These are phyloP conservation scores for Candida sithepensis DNA, from an alignment of 805 yeast species.

Conservation along the genomic window DNA sequence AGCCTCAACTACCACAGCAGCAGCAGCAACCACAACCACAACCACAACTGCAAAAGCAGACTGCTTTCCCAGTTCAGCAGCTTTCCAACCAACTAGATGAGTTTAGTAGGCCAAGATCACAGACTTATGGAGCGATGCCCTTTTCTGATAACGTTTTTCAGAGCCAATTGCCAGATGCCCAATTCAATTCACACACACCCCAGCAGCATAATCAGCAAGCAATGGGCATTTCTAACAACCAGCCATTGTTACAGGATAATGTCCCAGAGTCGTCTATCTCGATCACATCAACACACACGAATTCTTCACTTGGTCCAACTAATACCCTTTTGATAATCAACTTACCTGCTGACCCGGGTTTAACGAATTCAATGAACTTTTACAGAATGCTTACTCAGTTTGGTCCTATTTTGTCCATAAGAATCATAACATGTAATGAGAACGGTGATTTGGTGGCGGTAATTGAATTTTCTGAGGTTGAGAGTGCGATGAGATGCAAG, in stretches of 20 bases:
- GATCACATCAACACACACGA: constrained; percentile 70
- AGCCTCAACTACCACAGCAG: constrained; percentile 10
- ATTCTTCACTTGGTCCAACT: constrained; percentile 70
- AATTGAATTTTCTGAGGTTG: constrained; percentile 69
- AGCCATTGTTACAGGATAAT: constrained; percentile 47
- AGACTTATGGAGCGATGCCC: constrained; percentile 30
- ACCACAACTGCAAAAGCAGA: constrained; percentile 10
- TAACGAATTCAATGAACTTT: constrained; percentile 52
- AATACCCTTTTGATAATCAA: constrained; percentile 76
- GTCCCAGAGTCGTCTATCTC: constrained; percentile 55
- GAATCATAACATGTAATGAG: constrained; percentile 45
- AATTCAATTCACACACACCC: constrained; percentile 7
- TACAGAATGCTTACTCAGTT: constrained; percentile 51
- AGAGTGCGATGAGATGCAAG: constrained; percentile 75
- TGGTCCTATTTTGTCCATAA: constrained; percentile 58
- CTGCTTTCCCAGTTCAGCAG: constrained; percentile 11
- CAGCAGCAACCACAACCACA: constrained; percentile 8
- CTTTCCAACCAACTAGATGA: constrained; percentile 12
- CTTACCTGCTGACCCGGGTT: constrained; percentile 48
- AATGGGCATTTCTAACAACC: neutral
- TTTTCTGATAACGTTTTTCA: constrained; percentile 6
- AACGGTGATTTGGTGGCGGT: constrained; percentile 43
- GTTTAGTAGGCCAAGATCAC: constrained; percentile 38
- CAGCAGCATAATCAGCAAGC: constrained; percentile 1
- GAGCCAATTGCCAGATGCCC: constrained; percentile 10